Evolutionary conservation across 257 asterid species (phyloP).

Genomic region (Plectranthus barbatus): DNA sequence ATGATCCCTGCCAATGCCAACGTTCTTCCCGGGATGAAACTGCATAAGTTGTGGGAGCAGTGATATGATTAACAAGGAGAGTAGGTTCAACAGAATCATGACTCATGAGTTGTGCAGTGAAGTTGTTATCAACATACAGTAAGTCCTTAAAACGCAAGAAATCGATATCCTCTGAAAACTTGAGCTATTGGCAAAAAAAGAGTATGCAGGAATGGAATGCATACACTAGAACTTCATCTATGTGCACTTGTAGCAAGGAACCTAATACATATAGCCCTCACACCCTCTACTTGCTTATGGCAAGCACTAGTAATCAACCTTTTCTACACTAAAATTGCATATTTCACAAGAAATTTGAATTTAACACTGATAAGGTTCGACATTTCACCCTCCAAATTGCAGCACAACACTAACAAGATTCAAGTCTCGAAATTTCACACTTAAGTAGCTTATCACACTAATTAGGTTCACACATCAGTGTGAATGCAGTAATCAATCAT

Average conservation of each 20-base stretch:
- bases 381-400: no score
- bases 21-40: conserved; percentile 97
- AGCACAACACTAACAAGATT: background rate
- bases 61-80: background rate
- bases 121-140: background rate
- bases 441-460: background rate
- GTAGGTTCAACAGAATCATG: background rate
- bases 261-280: background rate
- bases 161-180: background rate
- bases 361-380: background rate
- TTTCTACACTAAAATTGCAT: background rate
- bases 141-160: background rate
- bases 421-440: background rate
- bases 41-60: conserved; percentile 19
- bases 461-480: background rate
- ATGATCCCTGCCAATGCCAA: conserved; percentile 82
- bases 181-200: background rate
- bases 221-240: background rate
- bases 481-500: background rate
- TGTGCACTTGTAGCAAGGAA: background rate
- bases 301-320: background rate
- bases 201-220: background rate
- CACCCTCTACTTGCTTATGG: background rate
- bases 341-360: no score
- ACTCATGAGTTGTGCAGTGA: background rate